Conservation (phyloP, 2,329 filamentous ascomycete species). For the Stemphylium beticola region DNA sequence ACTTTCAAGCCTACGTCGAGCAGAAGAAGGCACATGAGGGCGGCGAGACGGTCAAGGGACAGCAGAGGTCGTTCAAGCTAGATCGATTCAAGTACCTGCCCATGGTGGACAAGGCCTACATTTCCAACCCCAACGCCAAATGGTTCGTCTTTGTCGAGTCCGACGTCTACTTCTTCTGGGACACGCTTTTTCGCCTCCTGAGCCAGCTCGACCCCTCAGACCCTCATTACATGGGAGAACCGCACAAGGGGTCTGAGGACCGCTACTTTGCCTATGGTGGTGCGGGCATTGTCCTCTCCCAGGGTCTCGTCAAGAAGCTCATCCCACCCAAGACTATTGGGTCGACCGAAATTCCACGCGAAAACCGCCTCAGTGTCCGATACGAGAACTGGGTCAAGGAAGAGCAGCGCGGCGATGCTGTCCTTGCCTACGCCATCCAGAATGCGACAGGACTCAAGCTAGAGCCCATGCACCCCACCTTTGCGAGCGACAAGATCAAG, state of each 20-base stretch:
- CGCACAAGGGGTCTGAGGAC: conserved; percentile 40
- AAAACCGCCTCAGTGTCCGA: conserved; percentile 39
- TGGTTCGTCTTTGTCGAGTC: conserved; percentile 51
- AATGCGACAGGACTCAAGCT: conserved; percentile 45
- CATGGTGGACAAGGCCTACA: conserved; percentile 60
- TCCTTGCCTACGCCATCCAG: conserved; percentile 48
- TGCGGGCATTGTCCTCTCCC: conserved; percentile 54
- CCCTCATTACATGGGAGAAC: conserved; percentile 50
- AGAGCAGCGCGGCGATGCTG: conserved; percentile 55
- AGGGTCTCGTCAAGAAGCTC: conserved; percentile 59
- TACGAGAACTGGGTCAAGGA: conserved; percentile 44
- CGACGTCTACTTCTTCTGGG: conserved; percentile 49
- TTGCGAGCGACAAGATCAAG: conserved; percentile 57
- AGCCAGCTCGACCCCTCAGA: conserved; percentile 46
- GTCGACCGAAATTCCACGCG: conserved; percentile 36
- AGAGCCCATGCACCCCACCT: conserved; percentile 48
- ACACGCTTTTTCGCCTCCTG: conserved; percentile 52
- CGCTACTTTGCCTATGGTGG: conserved; percentile 54
- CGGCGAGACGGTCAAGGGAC: conserved; percentile 54
- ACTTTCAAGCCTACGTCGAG: conserved; percentile 60
- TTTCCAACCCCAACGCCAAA: conserved; percentile 43
- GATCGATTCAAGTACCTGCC: conserved; percentile 67
- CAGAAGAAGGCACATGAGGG: conserved; percentile 50
- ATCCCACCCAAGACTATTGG: conserved; percentile 40
- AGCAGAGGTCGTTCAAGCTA: conserved; percentile 59